Evolutionary conservation across 2,329 filamentous ascomycete species (phyloP).

Genomic region (Paracamarosporium sp.): DNA sequence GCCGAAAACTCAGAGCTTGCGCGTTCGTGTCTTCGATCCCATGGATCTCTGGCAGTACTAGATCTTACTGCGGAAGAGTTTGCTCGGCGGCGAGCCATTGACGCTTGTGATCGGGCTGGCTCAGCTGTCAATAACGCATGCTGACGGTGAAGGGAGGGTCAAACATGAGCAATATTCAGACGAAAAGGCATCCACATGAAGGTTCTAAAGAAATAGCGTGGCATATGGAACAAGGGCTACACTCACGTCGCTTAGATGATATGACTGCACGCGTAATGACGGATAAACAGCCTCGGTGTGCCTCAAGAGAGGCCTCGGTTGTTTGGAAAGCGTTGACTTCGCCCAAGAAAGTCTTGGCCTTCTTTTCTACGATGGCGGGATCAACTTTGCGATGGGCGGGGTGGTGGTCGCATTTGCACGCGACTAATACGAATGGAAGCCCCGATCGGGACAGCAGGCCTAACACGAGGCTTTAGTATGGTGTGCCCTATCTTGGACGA

Average conservation of each 20-base stretch:
- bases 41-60: conserved; percentile 47
- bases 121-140: conserved; percentile 20
- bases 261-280: conserved; percentile 77
- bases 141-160: neutral
- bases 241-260: conserved; percentile 71
- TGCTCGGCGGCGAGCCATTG: conserved; percentile 50
- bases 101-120: conserved; percentile 41
- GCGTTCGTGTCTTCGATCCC: conserved; percentile 51
- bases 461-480: conserved; percentile 48
- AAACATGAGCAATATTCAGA: neutral
- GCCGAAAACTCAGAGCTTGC: conserved; percentile 56
- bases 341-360: conserved; percentile 68
- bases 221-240: neutral
- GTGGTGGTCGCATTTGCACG: conserved; percentile 87
- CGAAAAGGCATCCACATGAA: neutral
- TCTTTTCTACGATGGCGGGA: conserved; percentile 69
- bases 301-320: conserved; percentile 72
- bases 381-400: conserved; percentile 74
- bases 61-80: conserved; percentile 53
- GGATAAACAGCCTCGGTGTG: conserved; percentile 76
- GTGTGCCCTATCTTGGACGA: conserved; percentile 1
- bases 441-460: conserved; percentile 75
- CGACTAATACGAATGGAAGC: conserved; percentile 80
- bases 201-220: neutral
- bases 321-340: conserved; percentile 74